These are phyloP conservation scores for Stephania japonica DNA, from an alignment of 164 flowering plant species.

Conservation along the genomic window DNA sequence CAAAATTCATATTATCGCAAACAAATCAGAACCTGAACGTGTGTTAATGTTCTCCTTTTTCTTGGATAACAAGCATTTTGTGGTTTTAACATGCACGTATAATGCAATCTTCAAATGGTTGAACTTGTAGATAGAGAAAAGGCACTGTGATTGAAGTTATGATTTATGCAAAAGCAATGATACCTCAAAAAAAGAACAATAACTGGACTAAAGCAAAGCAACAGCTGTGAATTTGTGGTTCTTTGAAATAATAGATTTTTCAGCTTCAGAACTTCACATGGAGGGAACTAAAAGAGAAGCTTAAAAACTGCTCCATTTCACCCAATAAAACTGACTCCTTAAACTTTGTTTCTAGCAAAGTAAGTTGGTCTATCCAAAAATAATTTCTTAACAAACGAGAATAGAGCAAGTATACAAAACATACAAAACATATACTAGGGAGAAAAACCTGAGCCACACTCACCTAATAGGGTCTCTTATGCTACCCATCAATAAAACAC, in stretches of 20 bases:
- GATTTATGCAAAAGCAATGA: not conserved
- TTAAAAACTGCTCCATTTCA: not conserved
- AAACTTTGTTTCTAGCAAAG: not conserved
- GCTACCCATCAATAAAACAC: conserved; percentile 49
- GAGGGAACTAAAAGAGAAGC: not conserved
- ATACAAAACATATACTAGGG: not conserved
- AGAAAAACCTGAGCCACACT: not conserved
- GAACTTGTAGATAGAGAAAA: not conserved
- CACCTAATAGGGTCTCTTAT: conserved; percentile 47
- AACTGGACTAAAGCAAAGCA: too few relatives aligned
- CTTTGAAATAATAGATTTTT: not conserved
- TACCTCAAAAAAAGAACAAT: not conserved
- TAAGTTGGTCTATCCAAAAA: not conserved
- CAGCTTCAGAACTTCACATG: not conserved
- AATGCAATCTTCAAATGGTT: not conserved
- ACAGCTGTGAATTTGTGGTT: too few relatives aligned
- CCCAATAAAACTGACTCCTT: not conserved
- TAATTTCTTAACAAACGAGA: too few relatives aligned
- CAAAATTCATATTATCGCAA: not conserved
- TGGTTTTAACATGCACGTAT: not conserved
- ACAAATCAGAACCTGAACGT: not conserved
- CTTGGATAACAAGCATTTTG: not conserved
- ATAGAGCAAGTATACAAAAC: not conserved
- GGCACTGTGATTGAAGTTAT: not conserved
- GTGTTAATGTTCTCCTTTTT: not conserved